Conservation (phyloP, 2,329 filamentous ascomycete genomes). For the Daldinia sp. region DNA sequence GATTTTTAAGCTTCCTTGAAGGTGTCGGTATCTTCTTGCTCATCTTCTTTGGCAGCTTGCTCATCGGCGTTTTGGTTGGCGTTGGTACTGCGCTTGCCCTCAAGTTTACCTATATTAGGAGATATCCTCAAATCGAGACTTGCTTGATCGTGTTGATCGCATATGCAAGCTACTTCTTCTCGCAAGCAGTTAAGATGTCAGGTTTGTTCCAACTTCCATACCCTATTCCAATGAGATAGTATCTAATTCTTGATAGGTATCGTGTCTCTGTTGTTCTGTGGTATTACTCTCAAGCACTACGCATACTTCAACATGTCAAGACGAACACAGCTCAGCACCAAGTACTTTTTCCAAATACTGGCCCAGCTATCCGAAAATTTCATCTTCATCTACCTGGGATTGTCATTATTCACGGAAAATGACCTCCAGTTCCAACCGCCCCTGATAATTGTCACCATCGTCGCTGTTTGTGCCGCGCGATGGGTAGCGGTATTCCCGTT, state of each 20-base stretch:
- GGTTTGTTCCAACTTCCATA: constrained; percentile 68
- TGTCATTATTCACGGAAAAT: constrained; percentile 93
- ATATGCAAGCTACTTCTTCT: constrained; percentile 98
- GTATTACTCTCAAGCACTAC: constrained; percentile 98
- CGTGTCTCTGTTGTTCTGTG: constrained; percentile 95
- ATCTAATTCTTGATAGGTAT: constrained; percentile 71
- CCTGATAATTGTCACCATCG: constrained; percentile 91
- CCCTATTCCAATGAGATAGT: not conserved
- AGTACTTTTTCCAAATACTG: constrained; percentile 95
- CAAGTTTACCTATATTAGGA: constrained; percentile 93
- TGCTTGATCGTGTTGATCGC: constrained; percentile 93
- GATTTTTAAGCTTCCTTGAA: constrained; percentile 86
- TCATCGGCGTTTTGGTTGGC: constrained; percentile 89
- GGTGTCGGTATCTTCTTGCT: constrained; percentile 94
- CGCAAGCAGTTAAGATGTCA: constrained; percentile 94
- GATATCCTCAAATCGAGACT: constrained; percentile 96
- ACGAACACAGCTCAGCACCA: constrained; percentile 95
- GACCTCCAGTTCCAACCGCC: constrained; percentile 91
- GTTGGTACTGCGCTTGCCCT: constrained; percentile 87
- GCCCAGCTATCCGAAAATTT: constrained; percentile 98
- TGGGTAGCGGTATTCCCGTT: constrained; percentile 97
- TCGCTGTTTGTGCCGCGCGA: constrained; percentile 90
- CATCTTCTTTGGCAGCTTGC: constrained; percentile 93
- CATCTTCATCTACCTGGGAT: constrained; percentile 98
- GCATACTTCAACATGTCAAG: constrained; percentile 99